Base-by-base conservation (phyloP, 306 rosid species). In the Arachis hypogaea region DNA sequence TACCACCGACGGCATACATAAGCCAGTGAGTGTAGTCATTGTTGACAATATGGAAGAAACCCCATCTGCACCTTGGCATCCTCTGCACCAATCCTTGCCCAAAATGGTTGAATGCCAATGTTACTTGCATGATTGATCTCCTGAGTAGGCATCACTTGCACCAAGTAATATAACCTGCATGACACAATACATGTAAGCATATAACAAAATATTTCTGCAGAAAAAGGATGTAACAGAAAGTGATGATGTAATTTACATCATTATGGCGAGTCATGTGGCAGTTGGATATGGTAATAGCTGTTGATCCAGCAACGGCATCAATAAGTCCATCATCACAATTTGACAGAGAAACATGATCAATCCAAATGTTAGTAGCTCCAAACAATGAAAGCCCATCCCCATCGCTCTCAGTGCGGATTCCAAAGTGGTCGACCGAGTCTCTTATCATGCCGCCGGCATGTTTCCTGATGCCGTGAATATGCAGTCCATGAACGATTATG, bases 1-100 rank as follows among this genome's bases (percentile, higher is more conserved):
- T 84, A 11, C 91, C 93, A 30, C 91, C 89, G 56, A 86, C 74
- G 71, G 89, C 89, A 63, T 85, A 84, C 88, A 81, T 88, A 63
- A 66, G 75, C 88, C 91, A 88, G 4, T 88, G 90, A 60, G 88
- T 88, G 74, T 82, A 86, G 80, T 82, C 87, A 64, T 88, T 81
- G 82, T 84, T 86, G 59, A 86, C 87, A 18, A 85, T 57, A 66
- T 83, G 93, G 46, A 80, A 50, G 42, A 81, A 88, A 9, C 93
- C 92, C 76, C 65, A 85, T 74, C 90, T 78, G 62, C 80, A 63
- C 72, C 93, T 79, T 30, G 93, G 93, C 88, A 88, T 88, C 49
- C 93, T 83, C 66, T 85, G 90, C 70, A 85, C 80, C 76, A 88
- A 75, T 33, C 87, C 85, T 49, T 82, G 40, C 42, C 88, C 93